A percentile compares a stretch with the other conserved stretches of the same genome.
Conservation (phyloP, 352 stramenopile species). For the Globisporangium solare region DNA sequence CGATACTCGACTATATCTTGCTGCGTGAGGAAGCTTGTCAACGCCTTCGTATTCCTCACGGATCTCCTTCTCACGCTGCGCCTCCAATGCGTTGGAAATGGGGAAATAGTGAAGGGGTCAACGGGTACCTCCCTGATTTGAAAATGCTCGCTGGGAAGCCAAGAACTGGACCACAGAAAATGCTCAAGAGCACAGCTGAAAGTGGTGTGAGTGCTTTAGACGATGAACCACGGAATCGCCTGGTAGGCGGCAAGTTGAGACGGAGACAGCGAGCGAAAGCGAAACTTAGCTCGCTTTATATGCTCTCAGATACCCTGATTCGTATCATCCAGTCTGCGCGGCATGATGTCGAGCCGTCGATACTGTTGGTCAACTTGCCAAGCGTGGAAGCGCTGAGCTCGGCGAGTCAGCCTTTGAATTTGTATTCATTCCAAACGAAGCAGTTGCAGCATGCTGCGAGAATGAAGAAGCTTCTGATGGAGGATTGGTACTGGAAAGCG, state of each 20-base stretch:
- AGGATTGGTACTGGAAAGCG: slow-evolving; percentile 52
- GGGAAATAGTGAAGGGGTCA: slow-evolving; percentile 43
- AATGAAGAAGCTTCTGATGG: slow-evolving; percentile 41
- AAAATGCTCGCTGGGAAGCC: slow-evolving; percentile 23
- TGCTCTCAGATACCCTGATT: slow-evolving; percentile 47
- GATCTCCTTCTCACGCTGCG: slow-evolving; percentile 34
- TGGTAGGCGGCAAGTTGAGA: slow-evolving; percentile 17
- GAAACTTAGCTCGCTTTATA: slow-evolving; percentile 34
- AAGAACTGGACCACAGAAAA: background rate
- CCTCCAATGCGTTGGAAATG: slow-evolving; percentile 64
- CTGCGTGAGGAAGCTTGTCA: slow-evolving; percentile 31
- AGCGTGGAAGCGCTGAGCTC: slow-evolving; percentile 18
- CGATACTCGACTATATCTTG: slow-evolving; percentile 71
- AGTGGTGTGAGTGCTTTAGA: background rate
- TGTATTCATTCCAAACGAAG: slow-evolving; percentile 45
- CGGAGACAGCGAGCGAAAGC: slow-evolving; percentile 35
- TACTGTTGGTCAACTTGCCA: slow-evolving; percentile 49
- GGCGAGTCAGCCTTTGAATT: slow-evolving; percentile 25
- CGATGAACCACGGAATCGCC: slow-evolving; percentile 1
- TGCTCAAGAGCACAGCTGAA: background rate
- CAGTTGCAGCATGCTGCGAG: slow-evolving; percentile 46
- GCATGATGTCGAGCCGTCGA: slow-evolving; percentile 42
- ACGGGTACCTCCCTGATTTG: slow-evolving; percentile 50
- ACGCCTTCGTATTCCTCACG: slow-evolving; percentile 43
- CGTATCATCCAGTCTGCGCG: slow-evolving; percentile 55